Percentiles rank a stretch among this genome's conserved stretches.
Evolutionary conservation across 139 green algal genomes (phyloP).

Genomic region (Volvox reticuliferus): DNA sequence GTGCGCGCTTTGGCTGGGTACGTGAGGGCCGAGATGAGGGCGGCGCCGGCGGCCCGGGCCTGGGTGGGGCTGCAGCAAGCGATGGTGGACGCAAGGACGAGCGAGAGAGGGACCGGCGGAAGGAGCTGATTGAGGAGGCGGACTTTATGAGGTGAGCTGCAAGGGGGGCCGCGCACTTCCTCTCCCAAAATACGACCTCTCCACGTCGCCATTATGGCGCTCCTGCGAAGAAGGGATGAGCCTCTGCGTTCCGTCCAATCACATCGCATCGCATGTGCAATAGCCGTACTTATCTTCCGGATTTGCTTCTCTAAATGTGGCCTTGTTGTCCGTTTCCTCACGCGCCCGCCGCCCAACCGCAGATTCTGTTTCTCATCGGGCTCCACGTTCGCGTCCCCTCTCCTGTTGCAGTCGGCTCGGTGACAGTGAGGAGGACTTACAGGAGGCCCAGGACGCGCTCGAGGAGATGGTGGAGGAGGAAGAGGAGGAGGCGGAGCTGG

Average conservation of each 20-base stretch:
- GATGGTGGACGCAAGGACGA: slow-evolving; percentile 25
- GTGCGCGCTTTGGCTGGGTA: slow-evolving; percentile 56
- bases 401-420: slow-evolving; percentile 50
- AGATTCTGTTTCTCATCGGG: too few species aligned
- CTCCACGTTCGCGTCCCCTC: neutral
- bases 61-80: neutral
- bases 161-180: too few species aligned
- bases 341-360: too few species aligned
- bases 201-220: too few species aligned
- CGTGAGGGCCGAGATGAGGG: slow-evolving; percentile 36
- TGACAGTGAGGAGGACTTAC: slow-evolving; percentile 70
- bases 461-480: slow-evolving; percentile 88
- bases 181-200: too few species aligned
- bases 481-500: slow-evolving; percentile 73
- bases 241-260: too few species aligned
- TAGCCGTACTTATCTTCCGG: too few species aligned
- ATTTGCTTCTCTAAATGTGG: too few species aligned
- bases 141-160: slow-evolving; percentile 41
- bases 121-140: slow-evolving; percentile 36
- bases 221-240: too few species aligned
- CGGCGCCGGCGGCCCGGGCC: neutral
- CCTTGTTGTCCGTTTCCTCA: too few species aligned
- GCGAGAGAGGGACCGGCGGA: slow-evolving; percentile 38
- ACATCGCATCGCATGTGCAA: too few species aligned
- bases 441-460: slow-evolving; percentile 78